Conservation (phyloP, 2,329 filamentous ascomycete genomes). For the Cercospora brassicicola region DNA sequence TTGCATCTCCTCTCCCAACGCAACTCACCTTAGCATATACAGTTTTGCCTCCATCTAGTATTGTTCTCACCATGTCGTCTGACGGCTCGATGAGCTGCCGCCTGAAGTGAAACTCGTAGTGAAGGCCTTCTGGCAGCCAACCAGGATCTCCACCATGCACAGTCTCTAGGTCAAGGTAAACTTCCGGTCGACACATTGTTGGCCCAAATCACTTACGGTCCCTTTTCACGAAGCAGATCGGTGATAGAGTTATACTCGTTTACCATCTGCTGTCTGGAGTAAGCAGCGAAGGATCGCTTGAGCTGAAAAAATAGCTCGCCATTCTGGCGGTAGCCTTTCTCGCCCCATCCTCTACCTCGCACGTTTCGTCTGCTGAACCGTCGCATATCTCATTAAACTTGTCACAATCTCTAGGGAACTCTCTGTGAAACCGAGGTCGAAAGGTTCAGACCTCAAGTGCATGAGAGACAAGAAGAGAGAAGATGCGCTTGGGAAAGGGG, state of each 20-base stretch:
- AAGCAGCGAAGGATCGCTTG: slow-evolving; percentile 11
- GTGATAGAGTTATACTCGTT: slow-evolving; percentile 2
- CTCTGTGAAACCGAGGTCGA: background rate
- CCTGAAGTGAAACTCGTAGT: slow-evolving; percentile 9
- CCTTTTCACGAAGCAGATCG: background rate
- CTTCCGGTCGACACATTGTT: background rate
- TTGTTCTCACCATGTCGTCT: background rate
- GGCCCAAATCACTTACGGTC: background rate
- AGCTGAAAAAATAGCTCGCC: slow-evolving; percentile 11
- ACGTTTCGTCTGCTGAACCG: slow-evolving; percentile 12
- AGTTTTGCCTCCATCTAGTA: slow-evolving; percentile 9
- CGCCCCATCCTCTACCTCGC: slow-evolving; percentile 3
- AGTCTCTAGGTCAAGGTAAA: background rate
- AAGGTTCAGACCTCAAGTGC: background rate
- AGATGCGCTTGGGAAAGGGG: background rate
- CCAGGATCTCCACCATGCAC: slow-evolving; percentile 2
- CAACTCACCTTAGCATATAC: background rate
- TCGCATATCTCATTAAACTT: background rate
- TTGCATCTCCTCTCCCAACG: background rate
- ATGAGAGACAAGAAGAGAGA: background rate
- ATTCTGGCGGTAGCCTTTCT: slow-evolving; percentile 7
- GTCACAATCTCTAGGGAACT: background rate
- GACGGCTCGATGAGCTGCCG: slow-evolving; percentile 4
- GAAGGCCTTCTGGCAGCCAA: background rate
- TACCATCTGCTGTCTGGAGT: background rate